Conservation (phyloP, 2,329 filamentous ascomycete species). For the Xylariomycetidae sp. region DNA sequence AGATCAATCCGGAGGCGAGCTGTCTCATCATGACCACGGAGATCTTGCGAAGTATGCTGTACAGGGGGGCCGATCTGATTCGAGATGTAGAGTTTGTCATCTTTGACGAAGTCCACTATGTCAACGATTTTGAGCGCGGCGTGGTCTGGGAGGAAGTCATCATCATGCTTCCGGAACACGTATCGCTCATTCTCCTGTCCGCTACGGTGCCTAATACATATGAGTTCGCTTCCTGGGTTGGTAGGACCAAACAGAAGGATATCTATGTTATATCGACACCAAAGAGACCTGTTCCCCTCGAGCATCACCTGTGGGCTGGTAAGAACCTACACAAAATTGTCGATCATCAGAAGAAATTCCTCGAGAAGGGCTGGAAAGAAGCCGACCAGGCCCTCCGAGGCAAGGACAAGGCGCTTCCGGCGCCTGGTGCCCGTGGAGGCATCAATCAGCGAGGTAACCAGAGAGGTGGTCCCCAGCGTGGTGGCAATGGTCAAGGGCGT, state of each 20-base stretch:
- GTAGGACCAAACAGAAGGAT: constrained; percentile 95
- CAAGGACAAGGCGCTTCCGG: constrained; percentile 61
- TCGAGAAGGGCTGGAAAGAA: constrained; percentile 92
- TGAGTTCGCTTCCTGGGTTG: constrained; percentile 98
- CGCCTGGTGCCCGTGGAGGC: constrained; percentile 41
- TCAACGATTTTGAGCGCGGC: constrained; percentile 91
- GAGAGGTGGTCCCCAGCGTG: constrained; percentile 46
- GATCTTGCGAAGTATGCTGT: constrained; percentile 96
- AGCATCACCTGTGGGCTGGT: constrained; percentile 94
- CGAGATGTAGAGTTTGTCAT: constrained; percentile 98
- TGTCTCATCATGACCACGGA: constrained; percentile 99
- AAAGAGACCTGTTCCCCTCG: constrained; percentile 88
- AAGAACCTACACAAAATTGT: constrained; percentile 95
- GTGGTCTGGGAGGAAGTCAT: constrained; percentile 99
- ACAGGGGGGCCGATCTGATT: constrained; percentile 90
- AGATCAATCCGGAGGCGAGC: constrained; percentile 95
- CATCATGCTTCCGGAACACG: constrained; percentile 97
- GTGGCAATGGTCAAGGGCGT: constrained; percentile 42
- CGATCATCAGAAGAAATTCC: constrained; percentile 83
- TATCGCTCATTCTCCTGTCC: constrained; percentile 90
- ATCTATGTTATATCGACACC: constrained; percentile 98
- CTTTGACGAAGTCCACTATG: constrained; percentile 98
- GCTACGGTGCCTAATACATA: constrained; percentile 97
- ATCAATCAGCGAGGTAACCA: constrained; percentile 46
- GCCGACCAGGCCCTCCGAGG: constrained; percentile 79